A percentile compares a stretch with the other conserved stretches of the same genome.
Evolutionary conservation across 345 rosid genomes (phyloP).

Genomic region (Noccaea caerulescens): DNA sequence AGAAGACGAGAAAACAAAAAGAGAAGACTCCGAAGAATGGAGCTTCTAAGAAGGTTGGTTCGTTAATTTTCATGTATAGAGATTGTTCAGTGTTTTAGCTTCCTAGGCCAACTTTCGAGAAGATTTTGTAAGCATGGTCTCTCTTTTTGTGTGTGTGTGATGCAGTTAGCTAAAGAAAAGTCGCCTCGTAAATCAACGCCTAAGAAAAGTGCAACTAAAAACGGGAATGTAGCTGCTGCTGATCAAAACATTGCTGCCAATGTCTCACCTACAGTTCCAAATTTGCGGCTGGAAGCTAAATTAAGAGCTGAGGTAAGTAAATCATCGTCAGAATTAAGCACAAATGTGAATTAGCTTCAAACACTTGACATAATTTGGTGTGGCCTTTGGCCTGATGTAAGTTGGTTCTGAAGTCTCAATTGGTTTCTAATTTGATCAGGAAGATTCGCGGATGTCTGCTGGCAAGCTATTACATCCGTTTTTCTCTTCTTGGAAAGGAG

Average conservation of each 20-base stretch:
- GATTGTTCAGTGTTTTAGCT: neutral
- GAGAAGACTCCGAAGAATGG: slow-evolving; percentile 54
- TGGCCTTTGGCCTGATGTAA: slow-evolving; percentile 7
- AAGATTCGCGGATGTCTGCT: slow-evolving; percentile 64
- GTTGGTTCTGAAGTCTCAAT: slow-evolving; percentile 6
- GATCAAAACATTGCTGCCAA: slow-evolving; percentile 35
- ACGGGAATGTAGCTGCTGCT: slow-evolving; percentile 37
- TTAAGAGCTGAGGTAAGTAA: slow-evolving; percentile 73
- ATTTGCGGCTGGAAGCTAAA: slow-evolving; percentile 80
- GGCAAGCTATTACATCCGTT: slow-evolving; percentile 89
- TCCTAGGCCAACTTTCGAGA: neutral
- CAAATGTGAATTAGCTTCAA: slow-evolving; percentile 17
- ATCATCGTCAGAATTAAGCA: neutral
- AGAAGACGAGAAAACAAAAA: slow-evolving; percentile 55
- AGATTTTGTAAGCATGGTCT: neutral
- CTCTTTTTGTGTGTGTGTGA: neutral
- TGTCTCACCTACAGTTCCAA: slow-evolving; percentile 51
- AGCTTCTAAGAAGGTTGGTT: slow-evolving; percentile 56
- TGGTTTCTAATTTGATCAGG: slow-evolving; percentile 59
- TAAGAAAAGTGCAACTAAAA: slow-evolving; percentile 50
- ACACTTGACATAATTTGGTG: neutral
- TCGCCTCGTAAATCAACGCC: slow-evolving; percentile 59
- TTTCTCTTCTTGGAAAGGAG: slow-evolving; percentile 62
- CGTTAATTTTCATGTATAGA: neutral
- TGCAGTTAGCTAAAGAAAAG: slow-evolving; percentile 45